These are phyloP conservation scores for Zea luxurians DNA, from an alignment of 176 grass and related monocot genomes.

Conservation along the genomic window DNA sequence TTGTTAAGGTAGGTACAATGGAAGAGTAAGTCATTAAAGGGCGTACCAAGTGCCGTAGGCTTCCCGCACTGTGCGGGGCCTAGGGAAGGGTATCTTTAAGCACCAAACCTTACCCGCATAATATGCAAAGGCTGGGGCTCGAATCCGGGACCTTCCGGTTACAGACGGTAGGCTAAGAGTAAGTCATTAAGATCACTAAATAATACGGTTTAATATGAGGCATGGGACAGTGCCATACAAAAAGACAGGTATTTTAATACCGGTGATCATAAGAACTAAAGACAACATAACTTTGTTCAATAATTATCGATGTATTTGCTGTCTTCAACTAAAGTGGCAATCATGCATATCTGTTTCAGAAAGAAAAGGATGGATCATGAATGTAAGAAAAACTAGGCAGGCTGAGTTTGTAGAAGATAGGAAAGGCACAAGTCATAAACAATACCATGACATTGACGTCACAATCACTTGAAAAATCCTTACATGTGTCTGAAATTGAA, in stretches of 20 bases:
- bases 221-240: constrained; percentile 1
- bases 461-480: constrained; percentile 1
- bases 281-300: not conserved
- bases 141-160: too few relatives aligned
- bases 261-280: not conserved
- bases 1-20: not conserved
- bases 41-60: too few relatives aligned
- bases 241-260: not conserved
- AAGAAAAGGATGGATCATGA: constrained; percentile 1
- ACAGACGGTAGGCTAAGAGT: too few relatives aligned
- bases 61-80: too few relatives aligned
- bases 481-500: constrained; percentile 19
- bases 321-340: not conserved
- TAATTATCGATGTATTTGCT: not conserved
- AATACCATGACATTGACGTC: not conserved
- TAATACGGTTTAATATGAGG: constrained; percentile 14
- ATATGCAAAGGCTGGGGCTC: too few relatives aligned
- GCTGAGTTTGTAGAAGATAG: not conserved
- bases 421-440: constrained; percentile 20
- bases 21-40: not conserved
- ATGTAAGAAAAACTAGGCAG: not conserved
- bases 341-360: not conserved
- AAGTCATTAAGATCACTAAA: not conserved
- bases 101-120: too few relatives aligned
- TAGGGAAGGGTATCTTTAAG: too few relatives aligned